Percentiles rank a stretch among this genome's conserved stretches.
phyloP scores from a whole-genome alignment of 345 rosid species.

The Heritiera fomes region DNA sequence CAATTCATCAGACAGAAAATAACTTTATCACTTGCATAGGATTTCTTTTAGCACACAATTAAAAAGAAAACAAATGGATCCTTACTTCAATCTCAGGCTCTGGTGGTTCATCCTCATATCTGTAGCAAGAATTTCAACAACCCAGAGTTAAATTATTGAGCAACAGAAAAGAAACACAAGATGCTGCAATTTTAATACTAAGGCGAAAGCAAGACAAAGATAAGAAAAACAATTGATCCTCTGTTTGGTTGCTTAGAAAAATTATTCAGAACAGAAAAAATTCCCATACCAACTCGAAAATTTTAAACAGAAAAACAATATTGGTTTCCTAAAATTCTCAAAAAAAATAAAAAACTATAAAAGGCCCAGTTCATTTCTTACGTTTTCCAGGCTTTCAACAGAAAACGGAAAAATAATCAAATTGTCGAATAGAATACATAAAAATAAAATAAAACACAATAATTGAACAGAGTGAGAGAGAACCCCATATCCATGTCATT shows the following conservation, averaged over 20 bases:
- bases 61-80: neutral
- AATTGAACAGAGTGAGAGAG: neutral
- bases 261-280: neutral
- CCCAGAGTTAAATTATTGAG: neutral
- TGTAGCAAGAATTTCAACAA: constrained; percentile 32
- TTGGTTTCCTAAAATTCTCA: neutral
- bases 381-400: neutral
- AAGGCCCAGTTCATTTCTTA: too few species aligned
- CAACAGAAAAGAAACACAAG: neutral
- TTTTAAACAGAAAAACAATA: neutral
- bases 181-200: neutral
- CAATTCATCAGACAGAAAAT: constrained; percentile 7
- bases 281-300: neutral
- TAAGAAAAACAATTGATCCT: too few species aligned
- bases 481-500: constrained; percentile 67
- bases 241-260: neutral
- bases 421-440: neutral
- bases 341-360: too few species aligned
- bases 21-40: too few species aligned
- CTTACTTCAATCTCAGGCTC: constrained; percentile 88
- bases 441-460: neutral
- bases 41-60: neutral
- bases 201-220: neutral
- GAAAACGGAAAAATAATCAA: neutral
- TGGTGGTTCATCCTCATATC: constrained; percentile 85